Evolutionary conservation across 371 early-diverging fungal genomes (phyloP), one percentile per base, ranked within the genome.

Genomic region (Circinella umbellata): DNA sequence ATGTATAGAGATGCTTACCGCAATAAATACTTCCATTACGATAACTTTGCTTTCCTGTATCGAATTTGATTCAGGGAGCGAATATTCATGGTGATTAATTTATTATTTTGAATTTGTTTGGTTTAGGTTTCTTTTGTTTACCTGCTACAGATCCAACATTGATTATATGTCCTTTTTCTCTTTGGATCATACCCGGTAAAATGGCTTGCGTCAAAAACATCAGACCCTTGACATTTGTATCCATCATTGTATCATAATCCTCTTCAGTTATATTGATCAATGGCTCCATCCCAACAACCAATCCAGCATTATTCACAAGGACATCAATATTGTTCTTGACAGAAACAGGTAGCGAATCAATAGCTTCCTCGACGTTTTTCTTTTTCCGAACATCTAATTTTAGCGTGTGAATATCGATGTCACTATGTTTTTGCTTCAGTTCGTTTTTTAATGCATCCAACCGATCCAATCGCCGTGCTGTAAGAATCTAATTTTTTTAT

Each of bases 161-260:
- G 73, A 98, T 93, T 65, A 97, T 90, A 73, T 93, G 91, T 0
- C 97, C 97, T n/a, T 66, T 69, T 60, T 86, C 71, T 0, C 91
- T 78, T 37, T 77, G 74, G 69, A 90, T 92, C 95, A 98, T 95
- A 3, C 88, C 82, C 0, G 90, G 92, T n/a, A 97, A 66, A 10
- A 95, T 81, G 0, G 94, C 93, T 64, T 94, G 93, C 6, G 94
- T 93, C 8, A 92, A 82, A 64, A 87, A 90, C 6, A 93, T 77
- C 0, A 92, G 77, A 0, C 94, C 96, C 75, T 96, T 95, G 69
- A 97, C 92, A 76, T 98, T 98, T 48, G 96, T 96, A 70, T 95
- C 93, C 49, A 98, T 78, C 90, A 96, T 92, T 47, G 88, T 83
- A 74, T 96, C 91, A 71, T 93, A 86, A 8, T 83, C 89, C 3